Base-by-base conservation (phyloP, 2,329 filamentous ascomycete genomes). In the Chaetomiaceae sp. region DNA sequence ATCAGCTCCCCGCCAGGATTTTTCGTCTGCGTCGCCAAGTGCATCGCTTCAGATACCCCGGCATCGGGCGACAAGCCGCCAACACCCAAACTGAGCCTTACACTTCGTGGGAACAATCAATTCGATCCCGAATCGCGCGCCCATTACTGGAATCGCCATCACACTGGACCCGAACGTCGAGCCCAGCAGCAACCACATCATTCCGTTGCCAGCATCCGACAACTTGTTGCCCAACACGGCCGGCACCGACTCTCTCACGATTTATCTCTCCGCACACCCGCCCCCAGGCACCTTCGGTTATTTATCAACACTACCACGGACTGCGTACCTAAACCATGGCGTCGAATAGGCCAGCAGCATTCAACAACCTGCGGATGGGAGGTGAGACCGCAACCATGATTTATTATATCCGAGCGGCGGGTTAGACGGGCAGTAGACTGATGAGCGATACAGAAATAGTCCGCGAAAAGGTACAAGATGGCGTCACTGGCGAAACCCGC, bases 381-480 rank as follows among this genome's bases (percentile, higher is more conserved):
- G 94, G 92, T 96, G 80, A 86, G 89, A 38, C 30, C 23, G 32
- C 48, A 11, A n/a, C 30, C 20, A 30, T 40, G 34, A n/a, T 10
- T 10, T 33, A 8, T 5, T 5, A 23, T 11, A 4, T n/a, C 21
- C 27, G 10, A 21, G 11, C 25, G 18, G 4, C 27, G 20, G 30
- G 47, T 20, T 32, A 38, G 41, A 38, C 38, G 36, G 23, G 48
- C 21, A 32, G 48, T 43, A 37, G 40, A 51, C 51, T 60, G 65
- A 69, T 62, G 66, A 60, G 51, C 29, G 33, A 57, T 62, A 44
- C 67, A 97, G 94, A 99, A 80, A 88, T 97, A 61, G 90, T 99
- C 70, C 90, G 90, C 71, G 94, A 99, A 76, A 97, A 96, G 77
- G 94, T 99, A 62, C 94, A 99, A 73, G 94, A 99, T 79, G 94